Percentiles rank a stretch among this genome's conserved stretches.
Conservation (phyloP, 805 yeast species). For the Kregervanrija fluxuum region DNA sequence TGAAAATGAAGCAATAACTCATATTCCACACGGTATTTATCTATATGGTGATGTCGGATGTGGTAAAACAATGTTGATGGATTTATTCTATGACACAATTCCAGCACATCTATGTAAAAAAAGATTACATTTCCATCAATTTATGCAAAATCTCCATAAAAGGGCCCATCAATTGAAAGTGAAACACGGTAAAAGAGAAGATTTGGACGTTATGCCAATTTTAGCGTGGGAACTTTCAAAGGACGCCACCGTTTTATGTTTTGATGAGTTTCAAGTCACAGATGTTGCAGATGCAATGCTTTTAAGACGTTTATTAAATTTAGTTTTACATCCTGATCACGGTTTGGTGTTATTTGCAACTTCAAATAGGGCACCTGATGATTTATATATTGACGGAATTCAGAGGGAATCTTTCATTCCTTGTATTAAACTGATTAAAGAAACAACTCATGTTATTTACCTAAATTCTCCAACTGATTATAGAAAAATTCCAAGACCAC, state of each 20-base stretch:
- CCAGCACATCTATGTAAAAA: conserved; percentile 71
- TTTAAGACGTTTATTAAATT: conserved; percentile 63
- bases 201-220: conserved; percentile 75
- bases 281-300: conserved; percentile 99
- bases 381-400: conserved; percentile 86
- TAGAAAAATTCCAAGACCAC: conserved; percentile 79
- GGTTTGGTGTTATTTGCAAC: conserved; percentile 91
- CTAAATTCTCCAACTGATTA: conserved; percentile 92
- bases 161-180: conserved; percentile 68
- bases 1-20: conserved; percentile 6
- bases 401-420: conserved; percentile 91
- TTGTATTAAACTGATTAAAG: conserved; percentile 74
- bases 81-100: conserved; percentile 78
- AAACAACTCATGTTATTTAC: conserved; percentile 66
- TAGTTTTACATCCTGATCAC: conserved; percentile 61
- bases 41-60: conserved; percentile 97
- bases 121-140: conserved; percentile 91
- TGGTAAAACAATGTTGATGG: conserved; percentile 98
- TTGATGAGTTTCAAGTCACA: conserved; percentile 96
- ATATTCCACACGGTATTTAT: conserved; percentile 76
- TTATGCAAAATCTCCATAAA: conserved; percentile 91
- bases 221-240: conserved; percentile 79
- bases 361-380: conserved; percentile 92
- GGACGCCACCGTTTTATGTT: conserved; percentile 72
- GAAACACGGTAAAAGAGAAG: conserved; percentile 56